Evolutionary conservation across 2,329 filamentous ascomycete species (phyloP), one percentile per base, ranked within the genome.

Genomic region (Ascochyta fabae): DNA sequence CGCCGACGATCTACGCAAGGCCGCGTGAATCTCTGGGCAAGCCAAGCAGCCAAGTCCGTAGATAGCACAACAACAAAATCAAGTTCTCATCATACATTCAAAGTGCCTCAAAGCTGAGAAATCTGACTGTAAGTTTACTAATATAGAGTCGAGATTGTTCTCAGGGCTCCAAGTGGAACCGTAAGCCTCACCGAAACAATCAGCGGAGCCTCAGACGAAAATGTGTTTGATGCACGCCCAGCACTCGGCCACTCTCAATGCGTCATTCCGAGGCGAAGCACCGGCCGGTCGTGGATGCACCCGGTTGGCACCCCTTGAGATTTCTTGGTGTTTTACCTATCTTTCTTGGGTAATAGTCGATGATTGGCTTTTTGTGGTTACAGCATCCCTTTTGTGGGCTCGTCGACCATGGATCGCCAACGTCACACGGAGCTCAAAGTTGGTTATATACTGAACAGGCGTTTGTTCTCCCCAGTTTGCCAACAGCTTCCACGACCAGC

Each of bases 1-100:
- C 53, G 42, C n/a, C 42, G 36, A 15, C 29, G 47, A 56, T 56
- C 53, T 50, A 42, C 47, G 53, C 46, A 55, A 55, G 47, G 53
- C 46, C 46, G 53, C 47, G 53, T 39, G 36, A 29, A 43, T 31
- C 31, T 48, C 47, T 56, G 36, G 47, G 53, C 53, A 47, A 53
- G 53, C 53, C 53, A 56, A 56, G 53, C 41, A 47, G 53, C 41
- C 53, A 56, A 56, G 53, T 42, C 46, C 31, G 41, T 26, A 19
- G 19, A 46, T 4, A 38, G 26, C 33, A n/a, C 42, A 56, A 42
- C 46, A 38, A 41, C 42, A 40, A 41, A 27, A 42, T 15, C 26
- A 15, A 6, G 12, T 31, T 15, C 22, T 29, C 6, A 24, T 27
- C 34, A 19, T 36, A 36, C 19, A 22, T 12, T 9, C 6, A 22